Percentiles rank a stretch among this genome's conserved stretches.
These are phyloP conservation scores for Ascocoryne sarcoides DNA, from an alignment of 2,329 filamentous ascomycete species.

Conservation along the genomic window DNA sequence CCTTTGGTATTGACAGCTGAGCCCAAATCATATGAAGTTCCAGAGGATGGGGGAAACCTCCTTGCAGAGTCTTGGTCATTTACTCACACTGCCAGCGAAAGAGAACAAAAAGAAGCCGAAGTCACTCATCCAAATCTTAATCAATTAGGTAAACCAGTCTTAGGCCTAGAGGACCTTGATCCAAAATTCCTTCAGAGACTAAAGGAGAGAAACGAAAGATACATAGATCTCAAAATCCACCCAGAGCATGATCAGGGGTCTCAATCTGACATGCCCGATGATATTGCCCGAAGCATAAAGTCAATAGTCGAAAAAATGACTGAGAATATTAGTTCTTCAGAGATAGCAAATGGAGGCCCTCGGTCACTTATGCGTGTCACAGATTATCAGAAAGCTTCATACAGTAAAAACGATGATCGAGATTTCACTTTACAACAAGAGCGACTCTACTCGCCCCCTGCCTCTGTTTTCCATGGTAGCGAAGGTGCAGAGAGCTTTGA, in stretches of 20 bases:
- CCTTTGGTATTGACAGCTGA: background rate
- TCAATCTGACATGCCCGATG: background rate
- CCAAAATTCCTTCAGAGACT: conserved; percentile 5
- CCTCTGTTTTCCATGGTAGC: no score
- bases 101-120: background rate
- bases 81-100: background rate
- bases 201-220: conserved; percentile 5
- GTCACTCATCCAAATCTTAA: background rate
- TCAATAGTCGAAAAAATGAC: conserved; percentile 18
- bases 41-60: background rate
- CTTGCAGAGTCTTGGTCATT: background rate
- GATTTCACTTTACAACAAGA: no score
- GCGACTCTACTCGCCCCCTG: no score
- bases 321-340: conserved; percentile 11
- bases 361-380: no score
- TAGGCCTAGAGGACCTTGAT: conserved; percentile 8
- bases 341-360: no score
- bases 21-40: background rate
- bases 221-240: background rate
- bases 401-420: no score
- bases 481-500: background rate
- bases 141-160: background rate
- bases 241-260: background rate
- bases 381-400: no score
- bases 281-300: conserved; percentile 13